Base-by-base conservation (phyloP, 2,329 filamentous ascomycete species). In the Colletotrichum coccodes region DNA sequence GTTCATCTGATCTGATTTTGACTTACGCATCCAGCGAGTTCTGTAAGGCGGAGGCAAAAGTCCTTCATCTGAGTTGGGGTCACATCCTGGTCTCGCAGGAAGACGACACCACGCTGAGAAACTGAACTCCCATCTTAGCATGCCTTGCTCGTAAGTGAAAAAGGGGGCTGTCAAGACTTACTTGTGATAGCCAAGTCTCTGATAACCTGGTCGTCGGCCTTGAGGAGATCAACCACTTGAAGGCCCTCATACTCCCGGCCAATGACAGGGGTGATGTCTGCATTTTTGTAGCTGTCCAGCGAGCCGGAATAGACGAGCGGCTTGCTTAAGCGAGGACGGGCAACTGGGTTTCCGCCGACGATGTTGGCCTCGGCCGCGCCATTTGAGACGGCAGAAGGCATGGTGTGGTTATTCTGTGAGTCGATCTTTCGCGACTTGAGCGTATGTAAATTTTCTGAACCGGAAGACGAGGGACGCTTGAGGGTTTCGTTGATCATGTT, bases 101-200 rank as follows among this genome's bases (percentile, higher is more conserved):
- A 81, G 23, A 81, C 78, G 28, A 81, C 79, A 28, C 79, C 79
- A 6, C 79, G 75, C 67, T 81, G 78, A 16, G 79, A 80, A 54
- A 81, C 67, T 73, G 54, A 6, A 68, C 30, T 23, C 44, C 47
- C 8, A n/a, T 34, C 47, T 67, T 44, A 66, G 52, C 6, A 6
- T 42, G 68, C 28, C 61, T 42, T 36, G 6, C 28, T 63, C 3
- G 2, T 7, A 26, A n/a, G 30, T 11, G 21, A 4, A 7, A 23
- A 47, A 6, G 36, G 28, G 32, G 23, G 16, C 9, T 36, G 49
- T 36, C 30, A 23, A 18, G 9, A 42, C 68, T 62, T 50, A 71
- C 70, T 83, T 3, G 84, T 87, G 61, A 86, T 83, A 23, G 86
- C 87, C 21, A 90, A 78, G 71, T 89, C 87, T 21, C 82, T 83